These are phyloP conservation scores for Prunus fruticosa DNA, from an alignment of 306 rosid genomes.

Conservation along the genomic window DNA sequence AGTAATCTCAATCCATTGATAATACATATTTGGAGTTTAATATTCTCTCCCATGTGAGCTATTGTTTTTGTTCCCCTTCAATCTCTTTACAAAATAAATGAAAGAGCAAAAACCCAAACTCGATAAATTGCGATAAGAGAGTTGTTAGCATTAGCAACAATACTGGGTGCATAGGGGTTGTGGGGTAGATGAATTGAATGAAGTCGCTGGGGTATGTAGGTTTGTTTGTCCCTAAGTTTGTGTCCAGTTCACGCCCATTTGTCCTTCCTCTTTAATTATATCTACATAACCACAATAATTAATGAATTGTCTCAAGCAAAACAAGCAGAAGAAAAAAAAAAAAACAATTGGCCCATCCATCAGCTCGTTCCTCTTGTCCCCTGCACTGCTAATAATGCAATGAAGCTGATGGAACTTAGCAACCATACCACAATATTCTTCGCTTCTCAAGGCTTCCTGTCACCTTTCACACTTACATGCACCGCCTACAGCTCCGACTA, in stretches of 20 bases:
- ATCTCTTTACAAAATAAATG: too few species aligned
- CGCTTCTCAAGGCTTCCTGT: conserved; percentile 15
- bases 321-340: conserved; percentile 44
- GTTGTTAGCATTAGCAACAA: too few species aligned
- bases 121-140: too few species aligned
- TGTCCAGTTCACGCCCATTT: conserved; percentile 44
- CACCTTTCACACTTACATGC: conserved; percentile 18
- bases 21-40: too few species aligned
- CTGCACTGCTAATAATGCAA: conserved; percentile 43
- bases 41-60: too few species aligned
- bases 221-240: conserved; percentile 44
- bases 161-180: background rate
- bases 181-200: conserved; percentile 1
- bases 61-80: too few species aligned
- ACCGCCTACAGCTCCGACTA: conserved; percentile 11
- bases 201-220: conserved; percentile 12
- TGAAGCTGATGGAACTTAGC: conserved; percentile 29
- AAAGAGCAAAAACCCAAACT: too few species aligned
- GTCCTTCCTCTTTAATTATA: conserved; percentile 46
- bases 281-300: conserved; percentile 17
- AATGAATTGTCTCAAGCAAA: conserved; percentile 27
- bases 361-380: conserved; percentile 64
- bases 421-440: conserved; percentile 2
- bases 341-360: conserved; percentile 48
- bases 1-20: too few species aligned